Percentiles rank a stretch among this genome's conserved stretches.
Conservation (phyloP, 306 rosid species). For the Vachellia collinsii region DNA sequence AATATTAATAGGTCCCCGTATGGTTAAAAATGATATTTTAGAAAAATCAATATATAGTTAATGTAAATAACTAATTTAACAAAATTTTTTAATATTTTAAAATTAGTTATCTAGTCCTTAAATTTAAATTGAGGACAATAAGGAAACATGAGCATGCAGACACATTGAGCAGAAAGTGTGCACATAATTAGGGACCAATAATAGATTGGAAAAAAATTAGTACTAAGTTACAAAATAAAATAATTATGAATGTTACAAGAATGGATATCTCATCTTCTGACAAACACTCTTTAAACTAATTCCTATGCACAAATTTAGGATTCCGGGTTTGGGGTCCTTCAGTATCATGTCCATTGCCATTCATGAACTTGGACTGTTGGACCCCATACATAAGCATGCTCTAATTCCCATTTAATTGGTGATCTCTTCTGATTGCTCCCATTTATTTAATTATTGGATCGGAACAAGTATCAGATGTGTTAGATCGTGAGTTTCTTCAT, state of each 20-base stretch:
- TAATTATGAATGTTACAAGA: no score
- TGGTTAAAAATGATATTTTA: no score
- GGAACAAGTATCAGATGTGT: background rate
- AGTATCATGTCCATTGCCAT: background rate
- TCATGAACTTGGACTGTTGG: background rate
- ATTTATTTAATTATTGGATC: conserved; percentile 8
- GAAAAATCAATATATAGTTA: no score
- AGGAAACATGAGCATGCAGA: no score
- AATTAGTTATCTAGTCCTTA: no score
- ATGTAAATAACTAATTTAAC: no score
- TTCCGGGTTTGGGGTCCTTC: background rate
- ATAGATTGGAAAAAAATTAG: background rate
- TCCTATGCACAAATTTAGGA: background rate
- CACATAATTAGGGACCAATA: background rate
- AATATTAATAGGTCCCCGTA: no score
- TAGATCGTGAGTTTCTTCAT: conserved; percentile 4
- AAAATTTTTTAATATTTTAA: no score
- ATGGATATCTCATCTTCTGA: background rate
- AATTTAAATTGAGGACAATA: no score
- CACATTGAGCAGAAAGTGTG: background rate
- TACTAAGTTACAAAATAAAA: background rate
- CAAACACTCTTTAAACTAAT: background rate
- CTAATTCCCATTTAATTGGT: background rate
- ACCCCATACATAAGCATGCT: background rate
- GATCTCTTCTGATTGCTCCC: background rate